These are phyloP conservation scores for Botrytis cinerea DNA, from an alignment of 2,329 filamentous ascomycete genomes.

Conservation along the genomic window DNA sequence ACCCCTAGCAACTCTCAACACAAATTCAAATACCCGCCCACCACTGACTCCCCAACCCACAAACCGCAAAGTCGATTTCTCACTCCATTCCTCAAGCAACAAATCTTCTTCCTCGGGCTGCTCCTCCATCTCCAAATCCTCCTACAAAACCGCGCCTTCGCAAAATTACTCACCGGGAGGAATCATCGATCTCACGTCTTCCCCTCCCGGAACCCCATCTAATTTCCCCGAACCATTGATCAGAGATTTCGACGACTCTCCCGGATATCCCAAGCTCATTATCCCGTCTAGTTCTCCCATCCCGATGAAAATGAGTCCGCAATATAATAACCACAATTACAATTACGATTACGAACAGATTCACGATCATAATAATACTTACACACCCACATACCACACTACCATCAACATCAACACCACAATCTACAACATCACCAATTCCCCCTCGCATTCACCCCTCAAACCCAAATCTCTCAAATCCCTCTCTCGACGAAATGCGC, in stretches of 20 bases:
- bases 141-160: conserved; percentile 19
- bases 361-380: not conserved
- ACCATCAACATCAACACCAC: conserved; percentile 12
- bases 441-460: conserved; percentile 4
- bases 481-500: not conserved
- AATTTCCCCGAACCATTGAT: not conserved
- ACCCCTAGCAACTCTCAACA: not conserved
- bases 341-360: not conserved
- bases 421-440: conserved; percentile 16
- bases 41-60: conserved; percentile 14
- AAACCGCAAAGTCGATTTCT: conserved; percentile 20
- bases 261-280: conserved; percentile 5
- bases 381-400: conserved; percentile 2
- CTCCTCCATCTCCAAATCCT: conserved; percentile 14
- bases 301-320: not conserved
- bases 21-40: not conserved
- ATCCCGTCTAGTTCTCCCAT: conserved; percentile 5
- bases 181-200: conserved; percentile 19
- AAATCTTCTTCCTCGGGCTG: conserved; percentile 16
- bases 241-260: not conserved
- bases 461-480: not conserved
- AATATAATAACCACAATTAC: not conserved
- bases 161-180: conserved; percentile 3
- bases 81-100: not conserved
- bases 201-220: not conserved